Percentiles rank a stretch among this genome's conserved stretches.
phyloP scores from a whole-genome alignment of 2,329 filamentous ascomycete species.

The Pezicula radicicola region DNA sequence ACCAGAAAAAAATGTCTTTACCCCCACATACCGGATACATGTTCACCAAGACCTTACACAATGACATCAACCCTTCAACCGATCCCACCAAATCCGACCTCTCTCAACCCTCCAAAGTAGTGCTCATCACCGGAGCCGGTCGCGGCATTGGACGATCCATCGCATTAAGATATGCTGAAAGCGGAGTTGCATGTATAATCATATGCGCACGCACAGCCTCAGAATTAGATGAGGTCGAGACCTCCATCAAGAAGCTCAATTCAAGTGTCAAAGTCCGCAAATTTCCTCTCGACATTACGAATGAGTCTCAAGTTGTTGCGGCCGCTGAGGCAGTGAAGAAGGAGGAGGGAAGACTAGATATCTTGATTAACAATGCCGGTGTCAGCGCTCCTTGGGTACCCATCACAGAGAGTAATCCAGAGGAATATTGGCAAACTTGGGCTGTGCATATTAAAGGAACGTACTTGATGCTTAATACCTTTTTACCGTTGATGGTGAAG shows the following conservation, averaged over 20 bases:
- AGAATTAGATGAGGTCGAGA: conserved; percentile 5
- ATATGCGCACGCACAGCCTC: conserved; percentile 6
- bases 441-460: conserved; percentile 48
- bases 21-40: neutral
- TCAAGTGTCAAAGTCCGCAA: conserved; percentile 3
- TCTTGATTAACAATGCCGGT: conserved; percentile 41
- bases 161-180: conserved; percentile 66
- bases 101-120: conserved; percentile 54
- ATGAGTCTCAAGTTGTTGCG: conserved; percentile 3
- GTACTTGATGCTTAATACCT: conserved; percentile 40
- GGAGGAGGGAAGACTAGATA: conserved; percentile 28
- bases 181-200: conserved; percentile 44
- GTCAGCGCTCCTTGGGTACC: conserved; percentile 32
- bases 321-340: neutral
- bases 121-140: conserved; percentile 78
- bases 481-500: conserved; percentile 43
- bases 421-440: conserved; percentile 42
- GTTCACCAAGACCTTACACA: conserved; percentile 4
- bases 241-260: conserved; percentile 1
- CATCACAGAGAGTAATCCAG: conserved; percentile 33
- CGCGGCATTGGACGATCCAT: conserved; percentile 63
- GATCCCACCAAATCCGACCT: conserved; percentile 5
- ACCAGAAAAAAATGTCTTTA: neutral
- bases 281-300: conserved; percentile 3
- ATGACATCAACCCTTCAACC: conserved; percentile 1